Evolutionary conservation across 1,139 yeast species (phyloP), one percentile per base, ranked within the genome.

Genomic region (Yamadazyma mexicana): DNA sequence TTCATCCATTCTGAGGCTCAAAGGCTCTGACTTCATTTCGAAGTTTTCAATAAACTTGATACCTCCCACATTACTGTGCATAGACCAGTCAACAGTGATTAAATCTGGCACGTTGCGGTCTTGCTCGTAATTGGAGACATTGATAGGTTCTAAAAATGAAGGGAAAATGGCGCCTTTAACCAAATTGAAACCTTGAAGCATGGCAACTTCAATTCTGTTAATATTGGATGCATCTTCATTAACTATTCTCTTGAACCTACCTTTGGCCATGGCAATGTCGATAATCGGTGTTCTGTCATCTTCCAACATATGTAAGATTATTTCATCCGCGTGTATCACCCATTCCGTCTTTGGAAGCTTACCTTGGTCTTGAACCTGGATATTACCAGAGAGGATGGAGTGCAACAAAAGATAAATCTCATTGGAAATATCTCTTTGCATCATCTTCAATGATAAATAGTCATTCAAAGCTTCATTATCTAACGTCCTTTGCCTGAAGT

Each of bases 11-110:
- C 75, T 73, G 38, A 83, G 50, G 36, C 72, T 73, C 45, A 83
- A 62, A 32, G 88, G 88, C 38, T 69, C 63, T 5, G 84, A 64
- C 24, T 62, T 58, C 25, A 83, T 64, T 35, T 73, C 76, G 37
- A 81, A 73, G 44, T 70, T 63, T 47, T 77, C 81, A 45, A 83
- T 66, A 27, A 83, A 69, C 47, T 75, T 71, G 44, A 83, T 82
- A 1, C 91, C 91, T 33, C 89, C 91, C 32, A 83, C 76, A 12
- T 83, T 76, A 39, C 76, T 66, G 44, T 77, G 79, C 79, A 82
- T 75, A 4, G 76, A 73, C 92, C 92, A 84, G 27, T 61, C 65
- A 6, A 80, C 64, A 6, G 64, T 60, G 10, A 82, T 58, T 53
- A 81, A 47, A 40, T 56, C 59, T 7, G 50, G 41, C 30, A 18